Base-by-base conservation (phyloP, 2,329 filamentous ascomycete genomes). In the Aspergillus fructus region DNA sequence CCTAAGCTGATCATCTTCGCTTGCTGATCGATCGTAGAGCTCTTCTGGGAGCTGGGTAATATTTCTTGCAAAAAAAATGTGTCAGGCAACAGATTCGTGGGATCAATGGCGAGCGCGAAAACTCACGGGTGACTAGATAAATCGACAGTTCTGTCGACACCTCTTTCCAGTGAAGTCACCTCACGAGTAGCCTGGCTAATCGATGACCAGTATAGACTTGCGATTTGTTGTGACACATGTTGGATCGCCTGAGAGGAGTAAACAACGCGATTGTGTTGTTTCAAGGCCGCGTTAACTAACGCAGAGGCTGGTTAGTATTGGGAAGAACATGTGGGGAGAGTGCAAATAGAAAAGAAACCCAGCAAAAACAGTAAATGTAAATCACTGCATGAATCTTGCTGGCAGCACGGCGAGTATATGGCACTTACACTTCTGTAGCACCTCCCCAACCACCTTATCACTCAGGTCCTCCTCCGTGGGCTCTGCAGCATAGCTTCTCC, bases 171-270 rank as follows among this genome's bases (percentile, higher is more conserved):
- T 3, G 65, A 58, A 34, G 58, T 60, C 48, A 61, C 61, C 34
- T 57, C 66, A 15, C 64, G 66, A 8, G 65, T 61, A 17, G 72
- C 74, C 21, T 73, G 73, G 13, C 70, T 75, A 33, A 79, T 76
- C 0, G 77, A 70, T n/a, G 78, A 74, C 81, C 81, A 83, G 65
- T 84, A 84, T 24, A 84, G 68, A 23, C 73, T 75, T 63, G 83
- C 78, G 60, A 85, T 82, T 65, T 84, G 81, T 59, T 82, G 78
- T 19, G 81, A 80, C 51, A 84, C 76, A 70, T 84, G 81, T 49
- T 83, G 79, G 52, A 81, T 79, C 40, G 82, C 81, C 63, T 83
- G 79, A 0, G 77, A 76, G 46, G 79, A 79, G 71, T 83, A 84
- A 41, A 81, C 78, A 55, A 78, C 71, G 48, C 80, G 81, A 60